Conservation (phyloP, 108 stramenopile genomes). For the Stephanodiscus triporus region DNA sequence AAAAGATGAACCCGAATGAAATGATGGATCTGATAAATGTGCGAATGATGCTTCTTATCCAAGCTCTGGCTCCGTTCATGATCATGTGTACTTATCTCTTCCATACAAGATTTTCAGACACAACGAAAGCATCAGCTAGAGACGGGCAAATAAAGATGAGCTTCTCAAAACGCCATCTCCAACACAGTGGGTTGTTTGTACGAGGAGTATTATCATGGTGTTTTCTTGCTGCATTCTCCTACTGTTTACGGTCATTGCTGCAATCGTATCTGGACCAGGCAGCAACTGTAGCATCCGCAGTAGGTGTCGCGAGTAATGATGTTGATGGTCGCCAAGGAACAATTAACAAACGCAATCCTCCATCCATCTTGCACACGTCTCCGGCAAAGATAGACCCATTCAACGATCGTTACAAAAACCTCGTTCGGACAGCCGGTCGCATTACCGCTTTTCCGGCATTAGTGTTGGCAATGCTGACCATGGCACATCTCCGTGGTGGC, state of each 20-base stretch:
- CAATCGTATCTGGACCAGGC: slow-evolving; percentile 49
- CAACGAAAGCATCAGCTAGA: slow-evolving; percentile 15
- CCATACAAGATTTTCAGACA: slow-evolving; percentile 21
- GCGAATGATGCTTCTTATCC: slow-evolving; percentile 42
- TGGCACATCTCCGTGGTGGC: slow-evolving; percentile 48
- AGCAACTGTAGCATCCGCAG: slow-evolving; percentile 25
- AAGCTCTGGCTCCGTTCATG: slow-evolving; percentile 31
- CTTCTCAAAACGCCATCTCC: slow-evolving; percentile 36
- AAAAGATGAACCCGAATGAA: slow-evolving; percentile 30
- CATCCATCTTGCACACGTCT: neutral
- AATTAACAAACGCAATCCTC: neutral
- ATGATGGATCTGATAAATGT: slow-evolving; percentile 38
- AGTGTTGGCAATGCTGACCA: slow-evolving; percentile 30
- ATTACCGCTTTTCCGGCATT: slow-evolving; percentile 39
- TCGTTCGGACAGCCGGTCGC: slow-evolving; percentile 39
- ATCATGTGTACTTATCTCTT: slow-evolving; percentile 40
- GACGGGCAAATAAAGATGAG: slow-evolving; percentile 8
- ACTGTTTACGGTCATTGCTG: slow-evolving; percentile 37
- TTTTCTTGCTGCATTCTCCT: slow-evolving; percentile 33
- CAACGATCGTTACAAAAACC: slow-evolving; percentile 23
- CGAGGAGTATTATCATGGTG: slow-evolving; percentile 36
- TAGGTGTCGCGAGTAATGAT: neutral
- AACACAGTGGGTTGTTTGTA: slow-evolving; percentile 41
- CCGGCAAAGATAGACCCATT: slow-evolving; percentile 33
- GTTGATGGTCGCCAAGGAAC: neutral